These are phyloP conservation scores for Niebla homalea DNA, from an alignment of 495 filamentous ascomycete genomes.

Conservation along the genomic window DNA sequence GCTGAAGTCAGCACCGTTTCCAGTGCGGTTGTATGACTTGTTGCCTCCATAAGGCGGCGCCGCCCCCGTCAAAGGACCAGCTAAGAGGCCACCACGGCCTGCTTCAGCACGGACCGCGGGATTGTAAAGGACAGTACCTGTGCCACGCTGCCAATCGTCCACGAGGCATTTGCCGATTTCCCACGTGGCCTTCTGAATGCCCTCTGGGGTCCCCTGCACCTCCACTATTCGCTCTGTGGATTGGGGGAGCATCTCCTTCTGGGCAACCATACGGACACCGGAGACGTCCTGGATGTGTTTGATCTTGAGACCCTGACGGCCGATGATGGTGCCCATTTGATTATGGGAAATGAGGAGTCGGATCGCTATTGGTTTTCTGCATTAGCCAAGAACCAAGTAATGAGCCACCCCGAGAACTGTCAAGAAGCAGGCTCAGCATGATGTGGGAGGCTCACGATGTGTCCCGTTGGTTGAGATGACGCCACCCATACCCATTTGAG, in stretches of 20 bases:
- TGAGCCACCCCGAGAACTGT: neutral
- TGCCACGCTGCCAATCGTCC: constrained; percentile 93
- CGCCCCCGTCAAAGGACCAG: constrained; percentile 22
- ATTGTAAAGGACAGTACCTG: constrained; percentile 93
- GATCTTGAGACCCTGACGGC: constrained; percentile 90
- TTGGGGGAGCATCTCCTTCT: constrained; percentile 98
- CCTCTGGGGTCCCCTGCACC: constrained; percentile 82
- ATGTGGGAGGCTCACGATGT: constrained; percentile 58
- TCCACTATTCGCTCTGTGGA: constrained; percentile 98
- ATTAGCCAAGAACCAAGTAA: neutral
- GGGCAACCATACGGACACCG: constrained; percentile 94
- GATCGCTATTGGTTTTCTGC: constrained; percentile 48
- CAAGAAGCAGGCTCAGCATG: neutral
- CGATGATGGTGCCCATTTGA: constrained; percentile 99
- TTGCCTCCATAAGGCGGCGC: constrained; percentile 35
- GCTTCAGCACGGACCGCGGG: constrained; percentile 75
- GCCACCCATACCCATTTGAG: constrained; percentile 88
- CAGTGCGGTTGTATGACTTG: constrained; percentile 80
- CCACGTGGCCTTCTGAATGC: constrained; percentile 91
- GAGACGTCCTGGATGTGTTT: constrained; percentile 98
- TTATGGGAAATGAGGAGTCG: constrained; percentile 98
- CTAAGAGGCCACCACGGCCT: constrained; percentile 37
- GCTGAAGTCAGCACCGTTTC: constrained; percentile 95
- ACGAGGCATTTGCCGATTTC: constrained; percentile 98
- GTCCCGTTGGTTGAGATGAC: constrained; percentile 72